These are phyloP conservation scores for Cucumis sativus DNA, from an alignment of 306 rosid species.

Conservation along the genomic window DNA sequence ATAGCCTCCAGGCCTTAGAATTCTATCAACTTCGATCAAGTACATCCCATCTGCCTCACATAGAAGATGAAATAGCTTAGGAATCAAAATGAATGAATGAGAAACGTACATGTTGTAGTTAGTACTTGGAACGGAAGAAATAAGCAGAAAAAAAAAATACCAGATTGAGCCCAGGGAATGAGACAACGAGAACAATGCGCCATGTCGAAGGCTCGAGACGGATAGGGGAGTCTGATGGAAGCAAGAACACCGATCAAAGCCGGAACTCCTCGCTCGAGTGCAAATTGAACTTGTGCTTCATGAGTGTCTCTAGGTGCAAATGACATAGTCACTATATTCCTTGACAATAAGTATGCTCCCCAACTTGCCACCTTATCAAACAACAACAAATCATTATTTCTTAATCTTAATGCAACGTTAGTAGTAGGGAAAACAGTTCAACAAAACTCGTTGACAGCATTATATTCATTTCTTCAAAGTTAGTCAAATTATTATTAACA, in stretches of 20 bases:
- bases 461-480: not conserved
- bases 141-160: constrained; percentile 22
- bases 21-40: constrained; percentile 73
- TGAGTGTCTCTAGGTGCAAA: constrained; percentile 95
- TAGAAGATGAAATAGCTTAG: not conserved
- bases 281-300: constrained; percentile 91
- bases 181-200: constrained; percentile 99
- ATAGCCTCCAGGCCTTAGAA: constrained; percentile 90
- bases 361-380: constrained; percentile 78
- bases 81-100: not conserved
- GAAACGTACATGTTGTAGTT: not conserved
- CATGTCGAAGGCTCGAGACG: constrained; percentile 90
- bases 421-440: not conserved
- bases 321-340: constrained; percentile 63
- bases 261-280: constrained; percentile 94
- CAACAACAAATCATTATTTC: not conserved
- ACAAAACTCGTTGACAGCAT: not conserved
- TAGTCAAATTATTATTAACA: not conserved
- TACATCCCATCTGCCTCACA: constrained; percentile 54
- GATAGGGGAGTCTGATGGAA: constrained; percentile 83
- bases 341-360: constrained; percentile 82
- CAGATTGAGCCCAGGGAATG: constrained; percentile 77
- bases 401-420: not conserved
- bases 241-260: constrained; percentile 88
- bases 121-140: not conserved